Percentiles rank a stretch among this genome's conserved stretches.
These are phyloP conservation scores for Pseudopithomyces maydicus DNA, from an alignment of 2,329 filamentous ascomycete species.

Conservation along the genomic window DNA sequence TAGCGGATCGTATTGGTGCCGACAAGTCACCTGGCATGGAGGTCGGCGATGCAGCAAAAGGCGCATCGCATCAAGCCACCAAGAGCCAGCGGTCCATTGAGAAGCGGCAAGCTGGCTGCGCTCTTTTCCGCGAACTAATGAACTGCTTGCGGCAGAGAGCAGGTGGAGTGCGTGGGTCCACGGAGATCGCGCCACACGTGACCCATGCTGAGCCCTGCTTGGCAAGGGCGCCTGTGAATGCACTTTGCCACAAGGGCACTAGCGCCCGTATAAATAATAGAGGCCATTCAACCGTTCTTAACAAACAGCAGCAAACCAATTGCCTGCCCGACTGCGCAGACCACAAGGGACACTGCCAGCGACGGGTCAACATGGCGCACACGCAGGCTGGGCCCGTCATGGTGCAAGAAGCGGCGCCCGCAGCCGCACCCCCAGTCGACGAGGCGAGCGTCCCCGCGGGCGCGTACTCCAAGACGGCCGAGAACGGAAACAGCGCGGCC, in stretches of 20 bases:
- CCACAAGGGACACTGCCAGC: constrained; percentile 12
- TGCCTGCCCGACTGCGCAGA: constrained; percentile 8
- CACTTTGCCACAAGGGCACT: constrained; percentile 4
- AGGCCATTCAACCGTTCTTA: constrained; percentile 11
- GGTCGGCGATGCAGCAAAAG: background rate
- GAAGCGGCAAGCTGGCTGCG: too few species aligned
- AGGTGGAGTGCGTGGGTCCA: too few species aligned
- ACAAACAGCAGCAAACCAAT: constrained; percentile 19
- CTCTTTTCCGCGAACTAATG: too few species aligned
- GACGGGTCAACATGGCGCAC: constrained; percentile 32
- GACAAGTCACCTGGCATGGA: constrained; percentile 13
- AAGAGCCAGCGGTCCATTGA: too few species aligned
- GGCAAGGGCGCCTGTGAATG: background rate
- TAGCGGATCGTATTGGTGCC: constrained; percentile 14
- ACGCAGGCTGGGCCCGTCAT: constrained; percentile 31
- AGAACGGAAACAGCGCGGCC: constrained; percentile 22
- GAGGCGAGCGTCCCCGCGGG: constrained; percentile 20
- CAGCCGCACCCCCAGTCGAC: constrained; percentile 22
- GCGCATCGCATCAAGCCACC: too few species aligned
- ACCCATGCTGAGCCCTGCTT: too few species aligned
- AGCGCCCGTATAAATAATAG: constrained; percentile 13
- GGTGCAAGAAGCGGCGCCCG: constrained; percentile 29
- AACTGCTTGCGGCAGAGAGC: background rate
- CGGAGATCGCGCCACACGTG: too few species aligned
- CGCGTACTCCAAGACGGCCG: constrained; percentile 18